phyloP scores from a whole-genome alignment of 2,329 filamentous ascomycete genomes.

The Aspergillus latus region DNA sequence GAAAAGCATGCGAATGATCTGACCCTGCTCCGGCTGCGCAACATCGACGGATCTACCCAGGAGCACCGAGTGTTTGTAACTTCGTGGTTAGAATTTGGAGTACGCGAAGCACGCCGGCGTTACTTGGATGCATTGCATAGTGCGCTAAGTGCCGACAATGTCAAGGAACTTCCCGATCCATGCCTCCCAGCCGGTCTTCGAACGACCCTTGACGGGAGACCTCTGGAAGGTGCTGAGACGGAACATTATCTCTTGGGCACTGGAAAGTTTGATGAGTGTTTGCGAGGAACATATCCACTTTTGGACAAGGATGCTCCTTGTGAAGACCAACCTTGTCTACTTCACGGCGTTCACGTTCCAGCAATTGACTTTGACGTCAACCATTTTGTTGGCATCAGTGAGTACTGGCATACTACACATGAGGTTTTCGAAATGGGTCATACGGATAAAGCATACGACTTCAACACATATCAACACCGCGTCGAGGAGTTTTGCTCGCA shows the following conservation, averaged over 20 bases:
- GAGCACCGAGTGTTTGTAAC: constrained; percentile 94
- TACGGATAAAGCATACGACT: constrained; percentile 80
- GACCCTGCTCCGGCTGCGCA: constrained; percentile 80
- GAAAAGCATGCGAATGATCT: constrained; percentile 86
- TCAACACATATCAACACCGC: constrained; percentile 80
- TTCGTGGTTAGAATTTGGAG: constrained; percentile 97
- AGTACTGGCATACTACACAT: constrained; percentile 98
- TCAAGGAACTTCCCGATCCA: constrained; percentile 77
- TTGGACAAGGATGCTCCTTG: constrained; percentile 88
- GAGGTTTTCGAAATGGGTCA: constrained; percentile 81
- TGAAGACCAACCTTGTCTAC: constrained; percentile 76
- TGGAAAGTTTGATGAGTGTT: constrained; percentile 81
- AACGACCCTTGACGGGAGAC: constrained; percentile 69
- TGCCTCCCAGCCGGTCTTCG: constrained; percentile 79
- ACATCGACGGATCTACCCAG: constrained; percentile 69
- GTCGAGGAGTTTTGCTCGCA: constrained; percentile 83
- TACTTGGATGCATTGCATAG: constrained; percentile 78
- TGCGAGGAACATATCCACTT: constrained; percentile 77
- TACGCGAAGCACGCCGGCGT: constrained; percentile 82
- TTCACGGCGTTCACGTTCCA: constrained; percentile 89
- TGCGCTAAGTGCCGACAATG: constrained; percentile 58
- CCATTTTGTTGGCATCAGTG: constrained; percentile 95
- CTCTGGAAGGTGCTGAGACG: constrained; percentile 46
- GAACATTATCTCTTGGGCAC: constrained; percentile 71
- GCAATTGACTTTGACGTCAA: constrained; percentile 97